A percentile compares a stretch with the other conserved stretches of the same genome.
These are phyloP conservation scores for Fusarium sp. DNA, from an alignment of 2,329 filamentous ascomycete species.

Conservation along the genomic window DNA sequence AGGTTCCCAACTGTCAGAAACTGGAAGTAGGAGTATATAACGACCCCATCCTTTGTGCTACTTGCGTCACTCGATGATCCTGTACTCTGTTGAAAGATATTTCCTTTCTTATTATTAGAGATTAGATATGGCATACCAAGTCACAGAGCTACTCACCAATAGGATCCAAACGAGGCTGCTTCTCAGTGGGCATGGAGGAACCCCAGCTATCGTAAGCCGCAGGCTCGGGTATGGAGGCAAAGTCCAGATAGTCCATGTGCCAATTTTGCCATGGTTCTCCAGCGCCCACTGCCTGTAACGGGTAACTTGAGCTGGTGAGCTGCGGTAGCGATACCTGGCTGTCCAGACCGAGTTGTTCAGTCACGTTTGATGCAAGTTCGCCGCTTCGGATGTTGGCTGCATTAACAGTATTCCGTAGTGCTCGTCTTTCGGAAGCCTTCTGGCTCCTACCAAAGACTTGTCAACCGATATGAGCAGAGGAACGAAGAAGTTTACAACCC, in stretches of 20 bases:
- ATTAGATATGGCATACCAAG: fast-evolving
- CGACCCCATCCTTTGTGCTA: not conserved
- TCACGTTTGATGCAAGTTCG: fast-evolving
- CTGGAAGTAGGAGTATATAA: not conserved
- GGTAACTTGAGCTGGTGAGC: fast-evolving
- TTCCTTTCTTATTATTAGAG: not conserved
- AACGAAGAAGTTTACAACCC: fast-evolving
- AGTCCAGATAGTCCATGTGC: not conserved
- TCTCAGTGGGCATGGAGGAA: not conserved
- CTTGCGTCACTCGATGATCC: not conserved
- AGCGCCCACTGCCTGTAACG: not conserved
- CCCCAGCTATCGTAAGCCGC: not conserved
- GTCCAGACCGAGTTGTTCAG: not conserved
- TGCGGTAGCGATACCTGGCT: not conserved
- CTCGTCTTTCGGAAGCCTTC: not conserved
- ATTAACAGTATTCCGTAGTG: not conserved
- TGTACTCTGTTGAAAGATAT: not conserved
- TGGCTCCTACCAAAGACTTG: not conserved
- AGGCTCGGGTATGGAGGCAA: not conserved
- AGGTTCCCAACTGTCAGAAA: not conserved
- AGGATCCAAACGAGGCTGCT: not conserved
- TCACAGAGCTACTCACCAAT: not conserved
- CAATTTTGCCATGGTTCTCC: not conserved
- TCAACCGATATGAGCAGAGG: not conserved
- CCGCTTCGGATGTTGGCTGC: not conserved